Percentiles rank a stretch among this genome's conserved stretches.
Conservation (phyloP, 2,329 filamentous ascomycete genomes). For the Penicillium paneum region DNA sequence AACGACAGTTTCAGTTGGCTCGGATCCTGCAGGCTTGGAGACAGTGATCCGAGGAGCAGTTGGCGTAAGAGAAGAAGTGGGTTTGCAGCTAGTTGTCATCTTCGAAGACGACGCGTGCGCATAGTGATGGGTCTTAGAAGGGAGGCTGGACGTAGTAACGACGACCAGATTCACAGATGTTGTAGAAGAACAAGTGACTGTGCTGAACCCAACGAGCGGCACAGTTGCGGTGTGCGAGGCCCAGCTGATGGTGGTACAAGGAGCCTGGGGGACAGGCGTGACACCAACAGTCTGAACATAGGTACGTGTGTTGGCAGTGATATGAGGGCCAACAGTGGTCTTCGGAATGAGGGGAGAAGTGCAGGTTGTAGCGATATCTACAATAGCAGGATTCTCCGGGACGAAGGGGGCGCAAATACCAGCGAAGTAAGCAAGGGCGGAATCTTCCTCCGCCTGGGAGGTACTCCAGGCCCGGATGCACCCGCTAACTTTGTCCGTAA, state of each 20-base stretch:
- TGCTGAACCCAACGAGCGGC: slow-evolving; percentile 40
- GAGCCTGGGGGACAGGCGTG: slow-evolving; percentile 14
- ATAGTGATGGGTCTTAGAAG: not conserved
- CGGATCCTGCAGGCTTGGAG: not conserved
- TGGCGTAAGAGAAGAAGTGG: not conserved
- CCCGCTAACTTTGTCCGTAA: slow-evolving; percentile 71
- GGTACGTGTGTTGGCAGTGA: not conserved
- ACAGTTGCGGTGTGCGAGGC: slow-evolving; percentile 40
- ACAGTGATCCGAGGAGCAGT: not conserved
- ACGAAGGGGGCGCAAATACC: slow-evolving; percentile 79
- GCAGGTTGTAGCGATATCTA: slow-evolving; percentile 47
- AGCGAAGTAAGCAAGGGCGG: slow-evolving; percentile 77
- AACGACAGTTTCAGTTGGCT: not conserved
- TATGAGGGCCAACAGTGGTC: slow-evolving; percentile 3
- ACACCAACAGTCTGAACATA: not conserved
- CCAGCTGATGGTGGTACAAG: slow-evolving; percentile 37
- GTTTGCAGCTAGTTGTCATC: not conserved
- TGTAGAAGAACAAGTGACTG: slow-evolving; percentile 22
- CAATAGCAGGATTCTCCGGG: slow-evolving; percentile 66
- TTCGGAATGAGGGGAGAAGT: slow-evolving; percentile 42
- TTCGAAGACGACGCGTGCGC: not conserved
- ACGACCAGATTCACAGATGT: slow-evolving; percentile 23
- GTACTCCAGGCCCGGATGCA: slow-evolving; percentile 75
- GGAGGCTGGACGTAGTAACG: not conserved
- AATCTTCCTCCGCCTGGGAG: slow-evolving; percentile 60